phyloP scores from a whole-genome alignment of 495 filamentous ascomycete genomes.

The Staphylotrichum longicolle region DNA sequence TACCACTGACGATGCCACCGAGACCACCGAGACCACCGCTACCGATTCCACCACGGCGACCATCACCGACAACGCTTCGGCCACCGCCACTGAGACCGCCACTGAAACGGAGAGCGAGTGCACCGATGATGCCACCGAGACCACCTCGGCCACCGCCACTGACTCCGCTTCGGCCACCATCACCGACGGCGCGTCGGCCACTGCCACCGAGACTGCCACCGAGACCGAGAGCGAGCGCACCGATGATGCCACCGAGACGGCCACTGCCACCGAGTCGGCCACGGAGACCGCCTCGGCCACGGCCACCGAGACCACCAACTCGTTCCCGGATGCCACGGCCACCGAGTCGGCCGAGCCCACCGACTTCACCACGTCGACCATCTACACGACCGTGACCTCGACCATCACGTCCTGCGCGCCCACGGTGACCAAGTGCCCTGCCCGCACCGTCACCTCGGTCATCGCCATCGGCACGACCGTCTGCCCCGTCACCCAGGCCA shows the following conservation, averaged over 20 bases:
- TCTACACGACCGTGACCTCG: constrained; percentile 57
- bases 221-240: constrained; percentile 3
- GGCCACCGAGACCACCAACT: no score
- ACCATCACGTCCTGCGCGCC: constrained; percentile 59
- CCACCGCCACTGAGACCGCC: no score
- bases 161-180: no score
- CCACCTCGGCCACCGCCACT: no score
- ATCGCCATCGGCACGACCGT: constrained; percentile 59
- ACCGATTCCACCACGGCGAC: constrained; percentile 6
- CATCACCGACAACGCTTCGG: no score
- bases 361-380: constrained; percentile 54
- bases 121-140: no score
- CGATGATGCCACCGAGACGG: background rate
- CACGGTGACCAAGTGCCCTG: constrained; percentile 59
- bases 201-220: background rate
- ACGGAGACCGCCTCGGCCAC: background rate
- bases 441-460: constrained; percentile 54
- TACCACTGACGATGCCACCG: background rate
- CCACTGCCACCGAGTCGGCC: constrained; percentile 8
- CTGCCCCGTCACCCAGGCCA: constrained; percentile 52
- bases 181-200: no score
- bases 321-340: no score
- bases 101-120: constrained; percentile 6
- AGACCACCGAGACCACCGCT: background rate
- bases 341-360: constrained; percentile 32